Evolutionary conservation across 2,329 filamentous ascomycete species (phyloP), one percentile per base, ranked within the genome.

Genomic region (Fusarium marasasianum): DNA sequence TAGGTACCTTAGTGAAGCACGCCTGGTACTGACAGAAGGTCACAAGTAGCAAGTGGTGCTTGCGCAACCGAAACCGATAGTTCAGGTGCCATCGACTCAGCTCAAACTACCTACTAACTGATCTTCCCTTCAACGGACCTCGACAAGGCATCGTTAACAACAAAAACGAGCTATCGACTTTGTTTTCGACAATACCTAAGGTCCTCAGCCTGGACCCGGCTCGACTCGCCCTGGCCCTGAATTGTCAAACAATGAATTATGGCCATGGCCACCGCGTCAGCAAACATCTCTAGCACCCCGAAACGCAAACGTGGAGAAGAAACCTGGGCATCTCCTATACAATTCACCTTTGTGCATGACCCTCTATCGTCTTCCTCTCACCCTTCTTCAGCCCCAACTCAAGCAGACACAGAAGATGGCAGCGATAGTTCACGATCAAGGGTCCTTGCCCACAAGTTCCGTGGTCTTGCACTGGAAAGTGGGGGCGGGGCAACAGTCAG

Each of bases 271-370:
- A 60, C 77, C 48, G 53, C 76, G 47, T 75, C 76, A 61, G 72
- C 76, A 26, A 75, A 73, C 37, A 73, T 62, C 40, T 86, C 85
- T 31, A 74, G 64, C 48, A 86, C 86, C 24, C 84, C 85, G 18
- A 87, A 87, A 78, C 83, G 86, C 62, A 87, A 87, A 76, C 82
- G 85, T 44, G 82, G 80, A 72, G 80, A 84, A 26, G 80, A 84
- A 18, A 70, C 74, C 24, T 79, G 76, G 63, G 58, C 79, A 45
- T 78, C 82, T 17, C 81, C 83, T n/a, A 71, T 81, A 63, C 78
- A 82, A 54, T 89, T 89, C 79, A 85, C 86, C 3, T 89, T 89
- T 74, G 83, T 87, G 63, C 88, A 89, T 71, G 84, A 87, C 62
- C 72, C 70, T 47, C 33, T 54, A 26, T 59, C 67, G 24, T 70